Evolutionary conservation across 108 stramenopile species (phyloP), one percentile per base, ranked within the genome.

Genomic region (Cyclotella cryptica): DNA sequence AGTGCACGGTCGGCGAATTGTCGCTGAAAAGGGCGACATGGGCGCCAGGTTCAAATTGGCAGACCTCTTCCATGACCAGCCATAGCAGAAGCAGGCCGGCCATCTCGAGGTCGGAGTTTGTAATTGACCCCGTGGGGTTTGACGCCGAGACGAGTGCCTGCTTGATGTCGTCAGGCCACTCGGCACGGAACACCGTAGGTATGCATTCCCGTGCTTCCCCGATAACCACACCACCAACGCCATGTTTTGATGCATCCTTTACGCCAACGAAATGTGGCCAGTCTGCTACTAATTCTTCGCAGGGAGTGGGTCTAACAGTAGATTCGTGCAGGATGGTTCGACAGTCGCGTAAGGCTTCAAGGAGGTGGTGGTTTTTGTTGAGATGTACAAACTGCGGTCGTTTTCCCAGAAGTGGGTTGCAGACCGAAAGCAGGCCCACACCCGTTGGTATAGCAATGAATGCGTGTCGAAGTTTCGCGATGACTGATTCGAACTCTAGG

Each of bases 101-200:
- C 61, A 82, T 41, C 41, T 84, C 80, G 11, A 82, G 40, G 22
- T 87, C 81, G 0, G 77, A 75, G 66, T 85, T 85, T 35, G 35
- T 35, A 35, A 35, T 35, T 35, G 35, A 35, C 2, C 35, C 35
- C 6, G 2, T 35, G 35, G 35, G 35, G 35, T 35, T 35, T 2
- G 35, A 53, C 1, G 55, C 19, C 22, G 24, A 58, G 19, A 58
- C 24, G 19, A 58, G 13, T 24, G 17, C 55, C 55, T 26, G 12
- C 9, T 58, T 58, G 24, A 58, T 58, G 55, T 58, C 55, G 24
- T 58, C 12, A 28, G 24, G 24, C 19, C 55, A 58, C 13, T 58
- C 24, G 4, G 26, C 19, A 27, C 55, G 24, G 3, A 58, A 26
- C 24, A 21, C 24, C 22, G 19, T 26, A 14, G 24, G 24, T 58